These are phyloP conservation scores for Leccinellum albellum DNA, from an alignment of 768 basidiomycete species.

Conservation along the genomic window DNA sequence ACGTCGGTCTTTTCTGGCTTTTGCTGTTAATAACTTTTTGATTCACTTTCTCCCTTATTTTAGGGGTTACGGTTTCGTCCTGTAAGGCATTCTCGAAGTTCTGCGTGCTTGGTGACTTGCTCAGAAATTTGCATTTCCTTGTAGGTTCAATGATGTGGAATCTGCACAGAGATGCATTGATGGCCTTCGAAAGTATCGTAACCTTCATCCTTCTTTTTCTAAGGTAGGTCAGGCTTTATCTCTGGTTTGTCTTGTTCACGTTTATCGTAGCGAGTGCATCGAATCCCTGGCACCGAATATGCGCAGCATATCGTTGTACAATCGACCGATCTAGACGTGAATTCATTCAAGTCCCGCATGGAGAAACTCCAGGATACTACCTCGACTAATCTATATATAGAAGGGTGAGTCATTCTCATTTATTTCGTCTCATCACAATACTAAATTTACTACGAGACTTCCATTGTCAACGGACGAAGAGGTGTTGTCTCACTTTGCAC, in stretches of 20 bases:
- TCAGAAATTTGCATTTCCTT: neutral
- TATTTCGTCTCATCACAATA: neutral
- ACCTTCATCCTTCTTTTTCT: conserved; percentile 83
- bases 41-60: conserved; percentile 11
- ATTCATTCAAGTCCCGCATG: conserved; percentile 75
- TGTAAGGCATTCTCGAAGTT: conserved; percentile 46
- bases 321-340: conserved; percentile 30
- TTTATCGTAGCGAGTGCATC: conserved; percentile 56
- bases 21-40: neutral
- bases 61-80: conserved; percentile 75
- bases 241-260: neutral
- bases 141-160: conserved; percentile 65
- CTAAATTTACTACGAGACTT: conserved; percentile 37
- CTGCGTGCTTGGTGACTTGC: neutral
- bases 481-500: conserved; percentile 28
- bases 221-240: conserved; percentile 47
- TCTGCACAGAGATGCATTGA: conserved; percentile 74
- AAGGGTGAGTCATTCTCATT: conserved; percentile 44
- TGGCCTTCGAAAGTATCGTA: conserved; percentile 63
- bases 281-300: conserved; percentile 74
- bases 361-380: conserved; percentile 60
- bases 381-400: conserved; percentile 80
- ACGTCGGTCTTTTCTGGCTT: conserved; percentile 35
- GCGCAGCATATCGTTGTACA: conserved; percentile 33
- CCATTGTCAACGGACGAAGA: conserved; percentile 68